Conservation (phyloP, 176 grass and related monocot species). For the Chrysopogon serrulatus region DNA sequence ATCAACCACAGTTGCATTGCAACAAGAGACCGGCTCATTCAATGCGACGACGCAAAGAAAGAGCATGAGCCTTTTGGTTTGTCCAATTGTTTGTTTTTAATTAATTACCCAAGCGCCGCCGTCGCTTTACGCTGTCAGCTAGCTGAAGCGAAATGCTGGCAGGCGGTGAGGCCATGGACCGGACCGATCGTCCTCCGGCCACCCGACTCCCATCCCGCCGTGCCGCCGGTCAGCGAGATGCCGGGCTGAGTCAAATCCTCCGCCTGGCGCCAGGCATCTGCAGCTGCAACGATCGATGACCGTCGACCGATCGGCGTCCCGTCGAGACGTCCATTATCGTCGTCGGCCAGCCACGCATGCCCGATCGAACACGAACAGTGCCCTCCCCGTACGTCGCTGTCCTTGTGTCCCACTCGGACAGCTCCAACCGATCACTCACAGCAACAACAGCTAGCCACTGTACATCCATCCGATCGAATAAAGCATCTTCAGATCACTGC, state of each 20-base stretch:
- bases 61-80: not conserved
- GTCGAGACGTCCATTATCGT: slow-evolving; percentile 2
- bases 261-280: not conserved
- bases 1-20: not conserved
- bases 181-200: not conserved
- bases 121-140: not conserved
- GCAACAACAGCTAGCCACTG: not conserved
- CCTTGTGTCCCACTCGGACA: not conserved
- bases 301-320: not conserved
- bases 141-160: not conserved
- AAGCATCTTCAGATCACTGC: slow-evolving; percentile 28
- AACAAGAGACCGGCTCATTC: slow-evolving; percentile 16
- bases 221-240: slow-evolving; percentile 8
- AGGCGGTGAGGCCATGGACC: not conserved
- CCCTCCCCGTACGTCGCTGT: not conserved
- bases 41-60: not conserved
- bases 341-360: not conserved
- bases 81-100: not conserved
- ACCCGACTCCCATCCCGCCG: not conserved
- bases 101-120: too few relatives aligned
- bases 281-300: not conserved
- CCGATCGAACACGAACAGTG: not conserved
- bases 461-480: not conserved
- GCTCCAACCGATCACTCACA: not conserved
- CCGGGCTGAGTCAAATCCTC: not conserved